phyloP scores from a whole-genome alignment of 768 basidiomycete species.

The Peribolospora kevripleyi region DNA sequence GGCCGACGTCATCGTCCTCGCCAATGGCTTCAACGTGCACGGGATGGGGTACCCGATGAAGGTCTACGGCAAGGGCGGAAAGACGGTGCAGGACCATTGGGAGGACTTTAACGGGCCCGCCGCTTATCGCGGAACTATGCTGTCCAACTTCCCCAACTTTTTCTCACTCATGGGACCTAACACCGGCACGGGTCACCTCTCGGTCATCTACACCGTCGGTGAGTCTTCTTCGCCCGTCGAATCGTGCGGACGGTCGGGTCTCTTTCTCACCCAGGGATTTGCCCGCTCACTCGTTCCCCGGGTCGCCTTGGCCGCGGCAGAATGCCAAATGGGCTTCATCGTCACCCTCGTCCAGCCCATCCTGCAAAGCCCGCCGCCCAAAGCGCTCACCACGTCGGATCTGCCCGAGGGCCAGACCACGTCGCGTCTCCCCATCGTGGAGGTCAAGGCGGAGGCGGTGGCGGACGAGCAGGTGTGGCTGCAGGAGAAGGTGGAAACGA shows the following conservation, averaged over 20 bases:
- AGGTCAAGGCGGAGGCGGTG: constrained; percentile 10
- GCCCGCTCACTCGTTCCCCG: not conserved
- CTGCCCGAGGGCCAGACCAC: not conserved
- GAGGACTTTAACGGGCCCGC: constrained; percentile 5
- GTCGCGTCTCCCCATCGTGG: constrained; percentile 8
- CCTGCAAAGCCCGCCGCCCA: not conserved
- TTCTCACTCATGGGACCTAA: constrained; percentile 14
- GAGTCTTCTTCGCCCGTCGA: constrained; percentile 1
- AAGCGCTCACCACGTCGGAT: not conserved
- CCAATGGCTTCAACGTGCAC: not conserved
- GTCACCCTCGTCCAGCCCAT: constrained; percentile 8
- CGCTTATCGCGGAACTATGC: constrained; percentile 4
- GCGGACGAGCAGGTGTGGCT: constrained; percentile 1
- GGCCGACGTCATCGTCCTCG: constrained; percentile 14
- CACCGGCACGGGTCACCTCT: constrained; percentile 12
- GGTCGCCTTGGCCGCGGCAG: not conserved
- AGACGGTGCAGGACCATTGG: constrained; percentile 8
- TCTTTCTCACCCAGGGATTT: not conserved
- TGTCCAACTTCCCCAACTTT: constrained; percentile 7
- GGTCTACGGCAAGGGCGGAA: constrained; percentile 10
- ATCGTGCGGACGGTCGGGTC: constrained; percentile 8
- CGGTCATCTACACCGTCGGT: constrained; percentile 12
- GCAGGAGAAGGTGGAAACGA: constrained; percentile 8
- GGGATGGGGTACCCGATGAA: constrained; percentile 4
- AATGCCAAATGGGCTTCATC: not conserved